phyloP scores from a whole-genome alignment of 2,329 filamentous ascomycete genomes.

The Juglanconis oblonga region DNA sequence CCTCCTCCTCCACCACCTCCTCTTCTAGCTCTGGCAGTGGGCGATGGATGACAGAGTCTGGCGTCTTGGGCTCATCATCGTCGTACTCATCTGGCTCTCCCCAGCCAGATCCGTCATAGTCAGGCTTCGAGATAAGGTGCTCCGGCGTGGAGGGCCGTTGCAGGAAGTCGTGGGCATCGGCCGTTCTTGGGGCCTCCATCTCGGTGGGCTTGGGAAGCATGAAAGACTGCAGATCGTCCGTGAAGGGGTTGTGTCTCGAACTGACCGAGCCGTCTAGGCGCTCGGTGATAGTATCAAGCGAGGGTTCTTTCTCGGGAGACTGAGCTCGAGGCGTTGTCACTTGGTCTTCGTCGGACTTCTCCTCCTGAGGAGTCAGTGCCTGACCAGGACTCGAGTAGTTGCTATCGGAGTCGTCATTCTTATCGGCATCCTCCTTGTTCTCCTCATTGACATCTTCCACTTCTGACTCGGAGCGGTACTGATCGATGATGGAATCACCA shows the following conservation, averaged over 20 bases:
- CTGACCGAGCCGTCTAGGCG: slow-evolving; percentile 28
- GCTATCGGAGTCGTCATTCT: slow-evolving; percentile 52
- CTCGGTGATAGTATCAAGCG: slow-evolving; percentile 20
- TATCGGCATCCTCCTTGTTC: slow-evolving; percentile 37
- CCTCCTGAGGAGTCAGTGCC: slow-evolving; percentile 22
- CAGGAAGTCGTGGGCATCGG: slow-evolving; percentile 33
- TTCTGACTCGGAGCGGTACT: slow-evolving; percentile 54
- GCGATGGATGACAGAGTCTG: slow-evolving; percentile 87
- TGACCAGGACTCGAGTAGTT: slow-evolving; percentile 51
- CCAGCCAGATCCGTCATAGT: slow-evolving; percentile 63
- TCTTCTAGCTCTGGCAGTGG: slow-evolving; percentile 48
- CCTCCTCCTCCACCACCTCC: too few relatives aligned
- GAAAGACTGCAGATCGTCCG: slow-evolving; percentile 42
- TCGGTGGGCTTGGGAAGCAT: slow-evolving; percentile 43
- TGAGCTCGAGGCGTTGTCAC: slow-evolving; percentile 50
- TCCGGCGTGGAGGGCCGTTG: slow-evolving; percentile 49
- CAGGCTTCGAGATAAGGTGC: slow-evolving; percentile 52
- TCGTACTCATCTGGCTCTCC: slow-evolving; percentile 55
- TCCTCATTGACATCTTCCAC: slow-evolving; percentile 26
- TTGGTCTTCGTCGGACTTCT: slow-evolving; percentile 41
- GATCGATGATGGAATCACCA: slow-evolving; percentile 65
- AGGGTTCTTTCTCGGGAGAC: slow-evolving; percentile 32
- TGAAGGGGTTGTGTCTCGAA: slow-evolving; percentile 33
- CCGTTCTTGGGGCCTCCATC: slow-evolving; percentile 32
- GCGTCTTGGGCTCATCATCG: slow-evolving; percentile 66